Evolutionary conservation across 2,329 filamentous ascomycete genomes (phyloP).

Genomic region (Fusarium sp.): DNA sequence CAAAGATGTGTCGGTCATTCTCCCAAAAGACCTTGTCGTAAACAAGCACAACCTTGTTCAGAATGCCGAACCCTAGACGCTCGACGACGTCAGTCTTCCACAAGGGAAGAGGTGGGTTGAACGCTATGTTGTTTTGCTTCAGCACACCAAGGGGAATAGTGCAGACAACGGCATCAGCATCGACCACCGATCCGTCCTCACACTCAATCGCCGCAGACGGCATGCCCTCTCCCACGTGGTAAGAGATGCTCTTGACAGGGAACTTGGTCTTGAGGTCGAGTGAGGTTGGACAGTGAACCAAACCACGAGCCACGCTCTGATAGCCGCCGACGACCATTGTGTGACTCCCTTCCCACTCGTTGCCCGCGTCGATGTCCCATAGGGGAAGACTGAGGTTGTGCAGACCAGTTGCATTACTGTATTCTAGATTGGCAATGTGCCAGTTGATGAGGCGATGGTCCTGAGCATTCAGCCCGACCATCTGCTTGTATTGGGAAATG

Average conservation of each 20-base stretch:
- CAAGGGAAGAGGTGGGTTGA: slow-evolving; percentile 87
- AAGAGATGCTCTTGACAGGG: slow-evolving; percentile 77
- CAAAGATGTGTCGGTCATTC: slow-evolving; percentile 89
- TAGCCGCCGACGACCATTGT: slow-evolving; percentile 95
- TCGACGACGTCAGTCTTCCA: slow-evolving; percentile 87
- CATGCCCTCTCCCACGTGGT: slow-evolving; percentile 62
- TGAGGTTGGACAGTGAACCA: slow-evolving; percentile 80
- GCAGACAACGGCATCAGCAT: slow-evolving; percentile 91
- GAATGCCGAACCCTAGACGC: slow-evolving; percentile 88
- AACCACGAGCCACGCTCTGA: slow-evolving; percentile 88
- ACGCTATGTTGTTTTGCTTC: slow-evolving; percentile 84
- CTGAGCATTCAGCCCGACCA: slow-evolving; percentile 85
- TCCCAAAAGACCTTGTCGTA: slow-evolving; percentile 96
- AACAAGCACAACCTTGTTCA: slow-evolving; percentile 95
- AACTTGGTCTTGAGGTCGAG: slow-evolving; percentile 82
- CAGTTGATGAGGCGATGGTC: slow-evolving; percentile 95
- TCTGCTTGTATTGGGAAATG: slow-evolving; percentile 85
- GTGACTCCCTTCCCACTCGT: slow-evolving; percentile 96
- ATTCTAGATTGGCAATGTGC: slow-evolving; percentile 98
- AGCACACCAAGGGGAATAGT: slow-evolving; percentile 92
- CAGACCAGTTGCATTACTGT: slow-evolving; percentile 93
- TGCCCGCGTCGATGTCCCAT: slow-evolving; percentile 98
- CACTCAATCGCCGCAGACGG: slow-evolving; percentile 75
- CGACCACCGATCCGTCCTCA: slow-evolving; percentile 79
- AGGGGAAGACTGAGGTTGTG: slow-evolving; percentile 87